Base-by-base conservation (phyloP, 2,329 filamentous ascomycete species). In the Claviceps sp. region DNA sequence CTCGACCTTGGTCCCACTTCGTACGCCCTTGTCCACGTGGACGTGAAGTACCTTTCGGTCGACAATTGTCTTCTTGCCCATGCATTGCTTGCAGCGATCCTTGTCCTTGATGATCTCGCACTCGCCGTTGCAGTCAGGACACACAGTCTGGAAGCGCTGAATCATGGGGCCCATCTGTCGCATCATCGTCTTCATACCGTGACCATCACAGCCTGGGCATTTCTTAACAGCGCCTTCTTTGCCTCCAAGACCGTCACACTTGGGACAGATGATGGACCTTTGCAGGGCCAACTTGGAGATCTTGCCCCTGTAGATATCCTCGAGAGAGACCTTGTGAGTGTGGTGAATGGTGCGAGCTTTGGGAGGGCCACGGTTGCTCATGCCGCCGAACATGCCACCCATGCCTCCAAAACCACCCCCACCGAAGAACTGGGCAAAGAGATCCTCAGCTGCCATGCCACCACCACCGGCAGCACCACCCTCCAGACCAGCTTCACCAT, bases 141-240 rank as follows among this genome's bases (percentile, higher is more conserved):
- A 98, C 62, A 96, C 90, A 34, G 91, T 97, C 78, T 98, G 93
- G 82, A 98, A 98, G 54, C 93, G 88, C 75, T 98, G 94, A 62
- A 98, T 97, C 93, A 98, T 98, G 55, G 93, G 93, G 50, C 93
- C 93, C 90, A 98, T 97, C 73, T 98, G 93, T 67, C 94, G 86
- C 93, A 98, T 96, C 91, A 98, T 97, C 42, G 88, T 96, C 85
- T 97, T 97, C 87, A 96, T 95, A 71, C 93, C 93, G 58, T 86
- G 82, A 59, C 93, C 93, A 63, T 95, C 88, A 70, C 93, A 98
- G 64, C 88, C 86, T 42, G 81, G 66, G 72, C 93, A 98, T 63
- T 86, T 87, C 75, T 90, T 91, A 58, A 97, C 91, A n/a, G 93
- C 88, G 58, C 93, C 93, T 59, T 97, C 91, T 76, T 98, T 98